Percentiles rank a stretch among this genome's conserved stretches.
Conservation (phyloP, 768 basidiomycete species). For the Russula olivacea region DNA sequence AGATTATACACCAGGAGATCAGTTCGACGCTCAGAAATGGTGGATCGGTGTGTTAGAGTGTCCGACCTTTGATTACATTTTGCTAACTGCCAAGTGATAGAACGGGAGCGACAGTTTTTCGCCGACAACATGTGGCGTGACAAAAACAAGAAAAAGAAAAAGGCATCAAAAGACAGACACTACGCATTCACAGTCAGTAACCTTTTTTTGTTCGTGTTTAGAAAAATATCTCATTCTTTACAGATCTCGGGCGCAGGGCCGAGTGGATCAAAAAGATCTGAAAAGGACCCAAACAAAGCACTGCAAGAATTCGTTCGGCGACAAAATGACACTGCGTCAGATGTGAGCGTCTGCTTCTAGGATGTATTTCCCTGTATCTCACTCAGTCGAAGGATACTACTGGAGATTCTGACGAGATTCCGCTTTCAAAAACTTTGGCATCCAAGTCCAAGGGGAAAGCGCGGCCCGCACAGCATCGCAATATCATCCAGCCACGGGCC, state of each 20-base stretch:
- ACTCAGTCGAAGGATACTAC: slow-evolving; percentile 9
- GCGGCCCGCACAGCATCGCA: neutral
- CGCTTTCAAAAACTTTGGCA: neutral
- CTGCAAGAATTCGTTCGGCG: slow-evolving; percentile 24
- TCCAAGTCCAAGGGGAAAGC: neutral
- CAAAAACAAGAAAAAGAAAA: slow-evolving; percentile 23
- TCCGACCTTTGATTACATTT: neutral
- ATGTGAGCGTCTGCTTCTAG: slow-evolving; percentile 5
- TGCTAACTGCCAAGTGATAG: slow-evolving; percentile 27
- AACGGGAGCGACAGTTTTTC: slow-evolving; percentile 38
- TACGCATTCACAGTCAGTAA: slow-evolving; percentile 12
- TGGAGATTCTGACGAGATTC: slow-evolving; percentile 19
- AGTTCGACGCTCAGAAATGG: slow-evolving; percentile 36
- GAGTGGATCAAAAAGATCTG: slow-evolving; percentile 13
- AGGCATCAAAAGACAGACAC: slow-evolving; percentile 16
- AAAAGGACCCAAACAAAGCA: slow-evolving; percentile 19
- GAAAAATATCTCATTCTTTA: neutral
- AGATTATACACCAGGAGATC: slow-evolving; percentile 47
- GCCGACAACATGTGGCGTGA: slow-evolving; percentile 5
- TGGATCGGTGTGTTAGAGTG: slow-evolving; percentile 51
- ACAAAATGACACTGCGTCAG: slow-evolving; percentile 18
- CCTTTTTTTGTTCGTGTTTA: neutral
- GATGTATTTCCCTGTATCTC: neutral
- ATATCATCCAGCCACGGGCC: neutral
- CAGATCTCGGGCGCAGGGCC: slow-evolving; percentile 9